Evolutionary conservation across 2,329 filamentous ascomycete genomes (phyloP).

Genomic region (Grosmannia serpens): DNA sequence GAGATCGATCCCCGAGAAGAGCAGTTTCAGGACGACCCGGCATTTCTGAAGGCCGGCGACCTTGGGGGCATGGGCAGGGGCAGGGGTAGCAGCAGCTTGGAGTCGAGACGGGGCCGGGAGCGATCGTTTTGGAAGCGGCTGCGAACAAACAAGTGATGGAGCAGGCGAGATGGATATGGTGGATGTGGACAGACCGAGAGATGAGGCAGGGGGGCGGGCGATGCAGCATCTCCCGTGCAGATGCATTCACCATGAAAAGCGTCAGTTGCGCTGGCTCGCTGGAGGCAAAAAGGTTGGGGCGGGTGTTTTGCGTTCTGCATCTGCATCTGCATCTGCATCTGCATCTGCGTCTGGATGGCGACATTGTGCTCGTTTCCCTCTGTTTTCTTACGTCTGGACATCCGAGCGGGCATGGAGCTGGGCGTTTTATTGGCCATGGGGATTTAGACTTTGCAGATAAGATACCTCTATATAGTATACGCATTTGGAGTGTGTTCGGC

Average conservation of each 20-base stretch:
- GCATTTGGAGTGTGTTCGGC: neutral
- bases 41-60: conserved; percentile 15
- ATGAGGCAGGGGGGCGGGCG: neutral
- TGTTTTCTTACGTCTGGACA: neutral
- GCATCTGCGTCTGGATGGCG: no score
- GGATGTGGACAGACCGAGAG: neutral
- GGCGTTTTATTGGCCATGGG: neutral
- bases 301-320: no score
- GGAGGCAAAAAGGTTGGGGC: neutral
- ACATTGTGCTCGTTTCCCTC: neutral
- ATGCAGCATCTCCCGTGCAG: neutral
- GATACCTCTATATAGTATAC: neutral
- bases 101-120: conserved; percentile 9
- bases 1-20: conserved; percentile 33
- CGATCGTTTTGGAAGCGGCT: conserved; percentile 17
- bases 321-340: no score
- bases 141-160: conserved; percentile 11
- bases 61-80: conserved; percentile 3
- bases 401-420: neutral
- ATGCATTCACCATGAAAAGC: neutral
- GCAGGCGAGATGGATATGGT: no score
- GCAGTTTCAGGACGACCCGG: conserved; percentile 36
- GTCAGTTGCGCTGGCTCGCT: neutral
- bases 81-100: conserved; percentile 1
- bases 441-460: neutral